Evolutionary conservation across 2,329 filamentous ascomycete genomes (phyloP), one percentile per base, ranked within the genome.

Genomic region (Xylariaceae sp.): DNA sequence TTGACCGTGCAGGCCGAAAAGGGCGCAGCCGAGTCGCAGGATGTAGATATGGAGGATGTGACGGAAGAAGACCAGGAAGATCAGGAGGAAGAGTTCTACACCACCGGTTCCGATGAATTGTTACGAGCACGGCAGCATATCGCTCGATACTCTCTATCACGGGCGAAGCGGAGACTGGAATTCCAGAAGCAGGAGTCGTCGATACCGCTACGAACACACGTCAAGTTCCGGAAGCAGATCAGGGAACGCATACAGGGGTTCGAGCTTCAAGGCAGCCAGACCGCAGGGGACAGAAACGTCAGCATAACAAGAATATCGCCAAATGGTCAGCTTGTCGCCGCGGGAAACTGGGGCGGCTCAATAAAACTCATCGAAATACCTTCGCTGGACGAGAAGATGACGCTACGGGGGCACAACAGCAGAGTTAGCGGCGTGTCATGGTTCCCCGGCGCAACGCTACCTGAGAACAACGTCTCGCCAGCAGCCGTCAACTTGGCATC

Each of bases 81-180:
- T 50, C 86, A 88, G 65, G 90, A 96, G 63, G 92, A 98, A 69
- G 95, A 99, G 66, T 99, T 97, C 73, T 99, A 97, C 72, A 96
- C 93, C 0, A 84, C 89, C 65, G 95, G 95, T 2, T 85, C 87
- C 1, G 80, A 84, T 3, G 87, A 88, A 41, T 79, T 99, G 20
- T 76, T 96, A 3, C 80, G 89, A 48, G 90, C 91, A 1, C 83
- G 95, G 57, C 85, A 87, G 66, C 83, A 88, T 21, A 92, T 99
- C 59, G 91, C 93, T 6, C 81, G 83, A 44, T 98, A 88, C 73
- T 96, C 92, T 5, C 76, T 99, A 47, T 91, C 92, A 1, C 82
- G 91, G 53, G 90, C 95, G 48, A 91, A 90, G 71, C 83, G 83
- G 64, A 84, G 93, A 62, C 78, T 95, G 3, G 86, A 84, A 19